Conservation (phyloP, 495 filamentous ascomycete genomes). For the Cercophora sp. region DNA sequence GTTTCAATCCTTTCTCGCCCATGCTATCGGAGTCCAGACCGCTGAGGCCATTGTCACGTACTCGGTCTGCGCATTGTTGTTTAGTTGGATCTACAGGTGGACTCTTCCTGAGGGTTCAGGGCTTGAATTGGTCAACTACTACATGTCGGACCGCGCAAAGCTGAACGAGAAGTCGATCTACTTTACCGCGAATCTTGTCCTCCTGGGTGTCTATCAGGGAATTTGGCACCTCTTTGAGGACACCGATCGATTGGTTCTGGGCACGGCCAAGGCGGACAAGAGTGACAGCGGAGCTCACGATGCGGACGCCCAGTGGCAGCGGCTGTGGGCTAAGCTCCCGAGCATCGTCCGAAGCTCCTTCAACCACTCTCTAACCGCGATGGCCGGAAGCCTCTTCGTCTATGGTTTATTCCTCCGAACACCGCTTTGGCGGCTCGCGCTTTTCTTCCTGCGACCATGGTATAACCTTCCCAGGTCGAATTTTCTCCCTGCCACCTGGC, state of each 20-base stretch:
- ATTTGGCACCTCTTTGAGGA: slow-evolving; percentile 67
- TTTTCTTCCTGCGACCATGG: slow-evolving; percentile 66
- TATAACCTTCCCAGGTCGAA: slow-evolving; percentile 69
- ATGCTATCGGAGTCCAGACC: slow-evolving; percentile 53
- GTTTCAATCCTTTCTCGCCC: slow-evolving; percentile 56
- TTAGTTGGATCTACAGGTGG: slow-evolving; percentile 78
- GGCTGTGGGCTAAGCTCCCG: slow-evolving; percentile 31
- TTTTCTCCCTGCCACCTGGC: slow-evolving; percentile 57
- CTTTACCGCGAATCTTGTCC: slow-evolving; percentile 64
- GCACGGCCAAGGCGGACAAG: slow-evolving; percentile 27
- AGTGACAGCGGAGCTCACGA: slow-evolving; percentile 25
- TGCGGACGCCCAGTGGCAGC: slow-evolving; percentile 21
- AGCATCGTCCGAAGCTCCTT: slow-evolving; percentile 27
- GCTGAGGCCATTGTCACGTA: slow-evolving; percentile 68
- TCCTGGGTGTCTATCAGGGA: slow-evolving; percentile 66
- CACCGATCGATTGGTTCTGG: slow-evolving; percentile 64
- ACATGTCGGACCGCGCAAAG: slow-evolving; percentile 63
- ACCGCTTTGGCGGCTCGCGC: slow-evolving; percentile 60
- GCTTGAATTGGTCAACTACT: slow-evolving; percentile 66
- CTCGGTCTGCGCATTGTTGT: slow-evolving; percentile 72
- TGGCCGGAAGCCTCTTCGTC: slow-evolving; percentile 49
- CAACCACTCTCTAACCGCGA: slow-evolving; percentile 39
- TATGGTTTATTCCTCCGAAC: slow-evolving; percentile 63
- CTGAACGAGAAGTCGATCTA: slow-evolving; percentile 88
- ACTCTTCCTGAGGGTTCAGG: slow-evolving; percentile 60